Conservation (phyloP, 345 rosid genomes). For the Pugionium cornutum region DNA sequence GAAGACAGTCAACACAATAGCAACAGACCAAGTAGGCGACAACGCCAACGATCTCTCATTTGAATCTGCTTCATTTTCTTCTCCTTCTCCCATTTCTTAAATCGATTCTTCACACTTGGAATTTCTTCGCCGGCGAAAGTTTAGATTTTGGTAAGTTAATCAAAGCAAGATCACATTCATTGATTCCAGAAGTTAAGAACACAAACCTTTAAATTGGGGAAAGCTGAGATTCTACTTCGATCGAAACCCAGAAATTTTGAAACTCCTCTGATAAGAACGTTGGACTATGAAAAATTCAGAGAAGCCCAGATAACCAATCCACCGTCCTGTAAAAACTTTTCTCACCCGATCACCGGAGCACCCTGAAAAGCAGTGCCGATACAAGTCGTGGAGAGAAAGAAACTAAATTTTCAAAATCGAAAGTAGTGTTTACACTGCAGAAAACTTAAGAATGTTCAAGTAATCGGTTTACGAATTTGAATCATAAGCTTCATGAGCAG, state of each 20-base stretch:
- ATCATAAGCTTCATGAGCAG: background rate
- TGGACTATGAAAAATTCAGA: background rate
- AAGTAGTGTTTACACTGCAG: background rate
- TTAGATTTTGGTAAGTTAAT: background rate
- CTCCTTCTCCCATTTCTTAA: constrained; percentile 38
- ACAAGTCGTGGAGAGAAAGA: constrained; percentile 8
- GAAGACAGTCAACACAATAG: constrained; percentile 83
- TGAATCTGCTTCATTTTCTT: constrained; percentile 30
- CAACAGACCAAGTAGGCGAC: constrained; percentile 97
- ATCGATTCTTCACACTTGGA: background rate
- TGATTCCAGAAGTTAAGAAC: background rate
- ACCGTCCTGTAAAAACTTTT: background rate
- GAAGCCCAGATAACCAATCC: background rate
- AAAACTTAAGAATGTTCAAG: background rate
- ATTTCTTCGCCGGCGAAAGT: background rate
- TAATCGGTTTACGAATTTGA: too few species aligned
- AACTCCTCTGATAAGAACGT: background rate
- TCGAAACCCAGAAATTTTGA: background rate
- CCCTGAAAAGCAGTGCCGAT: too few species aligned
- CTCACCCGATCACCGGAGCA: background rate
- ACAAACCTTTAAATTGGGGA: background rate
- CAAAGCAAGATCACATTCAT: background rate
- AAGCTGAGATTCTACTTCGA: background rate
- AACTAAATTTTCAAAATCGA: background rate
- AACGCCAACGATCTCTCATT: constrained; percentile 72